phyloP scores from a whole-genome alignment of 768 basidiomycete genomes.

The Suillus weaverae region DNA sequence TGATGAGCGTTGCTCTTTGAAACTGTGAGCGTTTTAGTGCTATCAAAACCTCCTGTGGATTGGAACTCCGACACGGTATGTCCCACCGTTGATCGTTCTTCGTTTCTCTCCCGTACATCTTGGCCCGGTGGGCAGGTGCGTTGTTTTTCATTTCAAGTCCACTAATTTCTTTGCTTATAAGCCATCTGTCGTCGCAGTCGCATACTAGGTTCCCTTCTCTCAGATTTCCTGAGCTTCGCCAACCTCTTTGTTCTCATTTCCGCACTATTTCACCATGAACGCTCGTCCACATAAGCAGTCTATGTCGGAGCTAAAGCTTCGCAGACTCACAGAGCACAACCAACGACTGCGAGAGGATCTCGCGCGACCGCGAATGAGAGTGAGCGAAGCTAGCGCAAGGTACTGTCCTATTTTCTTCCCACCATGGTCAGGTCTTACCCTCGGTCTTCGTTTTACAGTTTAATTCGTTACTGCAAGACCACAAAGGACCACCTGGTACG shows the following conservation, averaged over 20 bases:
- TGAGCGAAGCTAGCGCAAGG: conserved; percentile 91
- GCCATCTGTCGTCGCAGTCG: background rate
- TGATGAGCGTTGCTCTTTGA: conserved; percentile 10
- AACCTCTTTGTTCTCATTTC: conserved; percentile 5
- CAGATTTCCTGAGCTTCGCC: background rate
- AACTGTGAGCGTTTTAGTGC: background rate
- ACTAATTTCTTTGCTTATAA: conserved; percentile 15
- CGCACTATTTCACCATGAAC: conserved; percentile 49
- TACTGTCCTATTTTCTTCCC: conserved; percentile 36
- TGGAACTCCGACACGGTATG: conserved; percentile 3
- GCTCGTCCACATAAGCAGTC: conserved; percentile 85
- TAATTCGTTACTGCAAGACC: conserved; percentile 92
- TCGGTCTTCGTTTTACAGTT: conserved; percentile 41
- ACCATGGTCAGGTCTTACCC: conserved; percentile 1
- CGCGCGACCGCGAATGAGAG: conserved; percentile 81
- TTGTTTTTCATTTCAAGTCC: conserved; percentile 17
- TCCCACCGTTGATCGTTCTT: conserved; percentile 8
- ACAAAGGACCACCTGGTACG: conserved; percentile 88
- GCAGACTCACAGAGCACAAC: conserved; percentile 91
- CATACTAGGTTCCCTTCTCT: background rate
- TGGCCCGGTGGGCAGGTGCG: conserved; percentile 11
- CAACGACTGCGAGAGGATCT: conserved; percentile 88
- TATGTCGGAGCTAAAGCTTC: conserved; percentile 97
- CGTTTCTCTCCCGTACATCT: conserved; percentile 9
- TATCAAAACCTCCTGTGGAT: background rate